Evolutionary conservation across 2,329 filamentous ascomycete genomes (phyloP), one percentile per base, ranked within the genome.

Genomic region (Didymella arachidicola): DNA sequence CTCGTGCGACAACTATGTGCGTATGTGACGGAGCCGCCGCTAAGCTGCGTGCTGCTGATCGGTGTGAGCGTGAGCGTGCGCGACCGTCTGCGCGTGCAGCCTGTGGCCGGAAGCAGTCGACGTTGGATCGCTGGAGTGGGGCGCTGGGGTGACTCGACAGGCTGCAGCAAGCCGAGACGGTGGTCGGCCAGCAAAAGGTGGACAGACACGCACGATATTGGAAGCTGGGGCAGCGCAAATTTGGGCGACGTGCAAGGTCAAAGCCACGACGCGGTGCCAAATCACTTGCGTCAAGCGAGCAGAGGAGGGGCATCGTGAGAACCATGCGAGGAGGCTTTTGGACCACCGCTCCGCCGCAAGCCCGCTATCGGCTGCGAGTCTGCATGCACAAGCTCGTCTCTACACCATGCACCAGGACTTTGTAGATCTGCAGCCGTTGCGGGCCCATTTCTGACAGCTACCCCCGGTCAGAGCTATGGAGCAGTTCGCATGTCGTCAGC

Each of bases 261-360:
- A 36, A 36, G 30, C 18, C 48, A 48, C 55, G 8, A 36, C 42
- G 29, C 36, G 36, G n/a, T 19, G 54, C 54, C 34, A 18, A 18
- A 18, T 25, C 36, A 36, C 10, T 27, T 43, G 48, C 30, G 19
- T 30, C 36, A 27, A 53, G 55, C 55, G 48, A 53, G 48, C 36
- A 39, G 36, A 48, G 36, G 55, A 57, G 55, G 55, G 55, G 55
- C 43, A 48, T 57, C 48, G 55, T 53, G 55, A 53, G 49, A 57
- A 47, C 34, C 48, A 53, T 44, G 38, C 49, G 22, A 46, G 2
- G 43, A 53, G 29, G 38, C 38, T 26, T 41, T 53, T 30, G 22
- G 22, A 42, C 27, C 7, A 19, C n/a, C 29, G 22, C n/a, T 12
- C 12, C 19, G 30, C 34, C 36, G 54, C 54, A 46, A 3, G 27